Evolutionary conservation across 225 moss, liverwort and hornwort species (phyloP), one percentile per base, ranked within the genome.

Genomic region (Pleurozium schreberi): DNA sequence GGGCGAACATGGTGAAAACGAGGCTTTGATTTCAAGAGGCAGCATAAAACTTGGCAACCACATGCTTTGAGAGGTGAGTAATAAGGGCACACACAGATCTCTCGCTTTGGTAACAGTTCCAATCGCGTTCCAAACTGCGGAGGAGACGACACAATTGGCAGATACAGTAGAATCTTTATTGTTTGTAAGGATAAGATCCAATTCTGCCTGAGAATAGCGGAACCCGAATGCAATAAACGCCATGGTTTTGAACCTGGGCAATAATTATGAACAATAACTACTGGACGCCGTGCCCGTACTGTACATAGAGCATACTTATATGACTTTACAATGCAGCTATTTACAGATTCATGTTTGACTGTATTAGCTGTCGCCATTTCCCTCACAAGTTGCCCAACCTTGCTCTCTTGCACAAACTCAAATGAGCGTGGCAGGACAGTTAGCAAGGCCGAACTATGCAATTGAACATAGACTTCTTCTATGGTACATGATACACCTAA

Each of bases 231-330:
- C 82, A 86, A 88, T 61, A 53, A 86, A 86, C 73, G 79, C 83
- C 58, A 74, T n/a, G 91, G 85, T 80, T 66, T 88, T 62, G 75
- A 89, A 76, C 62, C 93, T 81, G 66, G 90, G 88, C 90, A 85
- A 90, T 90, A 90, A 75, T 82, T 86, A 88, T 91, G 87, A 90
- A 88, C 92, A 90, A 83, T 79, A 88, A 80, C 75, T 81, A 88
- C 64, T 79, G 79, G 90, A 87, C 62, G 68, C 68, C 67, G 33
- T 83, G 77, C 57, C 87, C 65, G 36, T 83, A 83, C 65, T 91
- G 81, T 87, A 90, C 90, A 89, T 55, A 88, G 57, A 90, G 81
- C 82, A 84, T 57, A 89, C 79, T 68, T 10, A 59, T 76, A 66
- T 16, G 78, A 84, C 50, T 78, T 65, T 75, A 75, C 75, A 75